Base-by-base conservation (phyloP, 306 rosid species). In the Quercus ilex region DNA sequence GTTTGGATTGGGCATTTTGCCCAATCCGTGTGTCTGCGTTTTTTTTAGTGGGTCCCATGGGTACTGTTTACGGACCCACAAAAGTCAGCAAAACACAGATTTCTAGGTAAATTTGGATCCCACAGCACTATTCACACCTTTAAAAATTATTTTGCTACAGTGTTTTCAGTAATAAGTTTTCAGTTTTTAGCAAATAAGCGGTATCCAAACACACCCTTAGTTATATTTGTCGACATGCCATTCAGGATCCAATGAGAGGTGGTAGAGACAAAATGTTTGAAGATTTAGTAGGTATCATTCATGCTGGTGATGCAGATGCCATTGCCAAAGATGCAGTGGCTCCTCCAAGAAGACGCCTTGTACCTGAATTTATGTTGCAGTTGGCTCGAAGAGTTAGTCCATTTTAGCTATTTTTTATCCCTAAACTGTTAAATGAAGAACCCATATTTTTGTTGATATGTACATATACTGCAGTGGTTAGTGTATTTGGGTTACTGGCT, bases 221-320 rank as follows among this genome's bases (percentile, higher is more conserved):
- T 18, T 33, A 31, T 7, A 17, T 65, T 30, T 28, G 52, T 81
- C 77, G 31, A 26, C 59, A 14, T 67, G 53, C 49, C 38, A 73
- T 76, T 79, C 78, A 94, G 97, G 99, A 94, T 87, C 99, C 99
- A 6, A 94, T 94, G 99, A 89, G 99, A 83, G 99, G 98, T 56
- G 94, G 97, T 52, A 79, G 30, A 62, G 97, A 94, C 71, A 80
- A 90, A 8, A 75, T 94, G 97, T 87, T 94, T 84, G 93, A 87
- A 59, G 97, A 94, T 82, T 80, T 94, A 75, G 85, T 94, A 69
- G 87, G 72, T 38, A 82, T 88, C 78, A 86, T 94, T 52, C 97
- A 92, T 41, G 83, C 91, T 26, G 88, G 78, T 55, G 97, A 92
- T 78, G 41, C 89, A 13, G 97, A 85, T 33, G 95, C 97, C 19